Conservation (phyloP, 441 rosid species). For the Metrosideros polymorpha region DNA sequence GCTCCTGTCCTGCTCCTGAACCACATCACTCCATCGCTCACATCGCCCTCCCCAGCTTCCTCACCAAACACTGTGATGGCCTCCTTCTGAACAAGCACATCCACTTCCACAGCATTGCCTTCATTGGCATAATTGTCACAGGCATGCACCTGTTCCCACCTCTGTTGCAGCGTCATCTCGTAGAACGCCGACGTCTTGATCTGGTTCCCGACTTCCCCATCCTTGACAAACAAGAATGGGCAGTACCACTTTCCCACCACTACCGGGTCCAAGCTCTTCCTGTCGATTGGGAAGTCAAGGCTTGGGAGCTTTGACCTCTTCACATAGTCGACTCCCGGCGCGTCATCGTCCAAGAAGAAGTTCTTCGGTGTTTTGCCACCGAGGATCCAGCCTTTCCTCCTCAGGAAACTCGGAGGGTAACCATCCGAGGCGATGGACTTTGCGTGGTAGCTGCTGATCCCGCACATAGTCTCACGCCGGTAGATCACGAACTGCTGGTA, state of each 20-base stretch:
- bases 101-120: slow-evolving; percentile 15
- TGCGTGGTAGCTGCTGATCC: slow-evolving; percentile 16
- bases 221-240: slow-evolving; percentile 52
- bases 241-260: slow-evolving; percentile 51
- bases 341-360: slow-evolving; percentile 26
- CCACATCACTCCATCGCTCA: neutral
- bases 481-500: slow-evolving; percentile 40
- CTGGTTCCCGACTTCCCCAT: slow-evolving; percentile 19
- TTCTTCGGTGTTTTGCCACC: slow-evolving; percentile 14
- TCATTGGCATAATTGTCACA: slow-evolving; percentile 20
- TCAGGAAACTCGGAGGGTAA: slow-evolving; percentile 34
- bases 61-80: slow-evolving; percentile 18
- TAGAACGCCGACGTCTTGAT: slow-evolving; percentile 22
- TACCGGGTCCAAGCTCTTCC: neutral
- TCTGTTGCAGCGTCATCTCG: slow-evolving; percentile 38
- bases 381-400: slow-evolving; percentile 35
- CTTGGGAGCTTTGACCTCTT: slow-evolving; percentile 30
- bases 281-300: slow-evolving; percentile 10
- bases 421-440: slow-evolving; percentile 36
- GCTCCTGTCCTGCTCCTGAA: neutral
- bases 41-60: slow-evolving; percentile 12
- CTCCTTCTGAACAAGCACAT: slow-evolving; percentile 24
- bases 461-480: neutral
- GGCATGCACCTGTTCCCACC: slow-evolving; percentile 39
- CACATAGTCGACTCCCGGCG: slow-evolving; percentile 23